These are phyloP conservation scores for Exophiala phaeomuriformis DNA, from an alignment of 2,329 filamentous ascomycete genomes.

Conservation along the genomic window DNA sequence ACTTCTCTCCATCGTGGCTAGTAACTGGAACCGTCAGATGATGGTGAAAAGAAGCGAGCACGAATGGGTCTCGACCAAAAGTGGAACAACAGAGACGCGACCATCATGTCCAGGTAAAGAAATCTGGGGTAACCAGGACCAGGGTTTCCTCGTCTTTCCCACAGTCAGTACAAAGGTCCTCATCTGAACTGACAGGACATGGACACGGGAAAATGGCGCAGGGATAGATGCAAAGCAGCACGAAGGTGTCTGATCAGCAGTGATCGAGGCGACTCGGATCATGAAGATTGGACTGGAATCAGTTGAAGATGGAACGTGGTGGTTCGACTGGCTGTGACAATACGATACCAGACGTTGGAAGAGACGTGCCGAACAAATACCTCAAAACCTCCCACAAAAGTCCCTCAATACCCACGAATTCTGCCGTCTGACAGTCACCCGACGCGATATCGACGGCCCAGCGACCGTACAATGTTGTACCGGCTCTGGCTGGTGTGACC, in stretches of 20 bases:
- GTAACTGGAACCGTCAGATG: background rate
- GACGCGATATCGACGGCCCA: background rate
- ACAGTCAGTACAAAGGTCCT: too few species aligned
- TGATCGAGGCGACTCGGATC: background rate
- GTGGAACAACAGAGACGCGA: background rate
- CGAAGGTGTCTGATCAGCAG: background rate
- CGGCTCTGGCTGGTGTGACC: background rate
- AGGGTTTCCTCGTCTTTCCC: background rate
- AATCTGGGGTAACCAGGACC: background rate
- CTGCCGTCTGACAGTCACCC: slow-evolving; percentile 1
- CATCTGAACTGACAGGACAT: background rate
- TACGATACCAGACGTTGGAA: background rate
- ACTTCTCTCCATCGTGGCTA: background rate
- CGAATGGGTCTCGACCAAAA: background rate
- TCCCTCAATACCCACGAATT: background rate
- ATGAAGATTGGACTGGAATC: background rate
- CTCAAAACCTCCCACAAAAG: background rate
- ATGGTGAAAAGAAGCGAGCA: background rate
- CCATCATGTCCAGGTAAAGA: background rate
- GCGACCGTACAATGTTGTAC: background rate
- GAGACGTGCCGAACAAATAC: background rate
- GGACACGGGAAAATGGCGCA: background rate
- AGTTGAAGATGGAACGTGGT: background rate
- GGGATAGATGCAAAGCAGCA: background rate
- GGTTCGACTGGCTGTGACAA: background rate